Evolutionary conservation across 495 filamentous ascomycete species (phyloP), one percentile per base, ranked within the genome.

Genomic region (Diplogelasinospora grovesii): DNA sequence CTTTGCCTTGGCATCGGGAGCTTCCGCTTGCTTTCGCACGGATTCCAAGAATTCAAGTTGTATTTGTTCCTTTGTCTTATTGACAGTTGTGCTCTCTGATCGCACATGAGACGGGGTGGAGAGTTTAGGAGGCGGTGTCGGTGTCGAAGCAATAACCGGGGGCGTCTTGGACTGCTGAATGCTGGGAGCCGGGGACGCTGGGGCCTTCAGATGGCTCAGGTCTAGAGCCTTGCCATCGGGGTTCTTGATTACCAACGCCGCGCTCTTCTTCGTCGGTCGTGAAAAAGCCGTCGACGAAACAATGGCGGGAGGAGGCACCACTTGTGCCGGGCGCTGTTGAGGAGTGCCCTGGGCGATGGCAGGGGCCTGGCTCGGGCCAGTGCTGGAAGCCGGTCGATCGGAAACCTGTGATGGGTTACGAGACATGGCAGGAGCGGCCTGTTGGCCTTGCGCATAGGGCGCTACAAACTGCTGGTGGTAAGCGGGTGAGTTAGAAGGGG

Each of bases 361-460:
- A 16, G 72, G 70, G 8, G 63, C 64, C 45, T 68, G 67, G 35
- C 24, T 51, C 50, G 85, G 85, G 26, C 83, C 77, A 32, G 89
- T 74, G 61, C 85, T 89, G 16, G 89, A 90, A 11, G 74, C 69
- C 8, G 89, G 87, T 39, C 87, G 79, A 49, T 92, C 57, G 16
- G 82, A 89, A 25, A 89, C 67, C 56, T 92, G 83, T 5, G 89
- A 95, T 3, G 85, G 77, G 34, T 78, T 83, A 52, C 89, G 83
- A 6, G 88, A 90, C 78, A 95, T 85, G 8, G 81, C 67, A 15
- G 78, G 74, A 11, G 78, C 54, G 65, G 57, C 77, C 71, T 31
- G 68, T 66, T 51, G 69, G 57, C 44, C 66, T 68, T 49, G 81
- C 80, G 19, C 68, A 65, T 48, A 65, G 49, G 38, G 0, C 18